A percentile compares a stretch with the other conserved stretches of the same genome.
phyloP scores from a whole-genome alignment of 257 asterid species.

The Plantago elongata region DNA sequence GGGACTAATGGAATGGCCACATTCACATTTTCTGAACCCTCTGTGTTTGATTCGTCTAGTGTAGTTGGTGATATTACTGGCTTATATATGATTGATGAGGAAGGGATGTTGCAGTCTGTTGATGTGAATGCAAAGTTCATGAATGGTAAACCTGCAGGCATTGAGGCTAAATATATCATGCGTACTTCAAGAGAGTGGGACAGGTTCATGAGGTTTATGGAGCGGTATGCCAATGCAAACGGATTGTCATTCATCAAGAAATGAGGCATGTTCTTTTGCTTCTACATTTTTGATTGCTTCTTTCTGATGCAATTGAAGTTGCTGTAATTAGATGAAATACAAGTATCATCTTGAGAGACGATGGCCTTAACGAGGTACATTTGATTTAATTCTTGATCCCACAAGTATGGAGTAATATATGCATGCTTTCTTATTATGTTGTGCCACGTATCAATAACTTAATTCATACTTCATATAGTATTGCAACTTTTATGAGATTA shows the following conservation, averaged over 20 bases:
- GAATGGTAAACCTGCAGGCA: slow-evolving; percentile 91
- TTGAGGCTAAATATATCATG: slow-evolving; percentile 87
- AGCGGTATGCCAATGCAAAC: slow-evolving; percentile 70
- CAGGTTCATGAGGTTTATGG: slow-evolving; percentile 97
- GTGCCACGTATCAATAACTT: too few relatives aligned
- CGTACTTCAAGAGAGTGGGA: slow-evolving; percentile 85
- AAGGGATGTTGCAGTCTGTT: slow-evolving; percentile 79
- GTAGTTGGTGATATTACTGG: slow-evolving; percentile 93
- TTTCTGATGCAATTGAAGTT: slow-evolving; percentile 22
- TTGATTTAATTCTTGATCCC: slow-evolving; percentile 2
- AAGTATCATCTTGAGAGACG: slow-evolving; percentile 11
- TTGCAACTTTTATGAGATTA: slow-evolving; percentile 1
- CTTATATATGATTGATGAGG: slow-evolving; percentile 92
- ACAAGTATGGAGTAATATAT: slow-evolving; percentile 6
- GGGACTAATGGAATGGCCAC: slow-evolving; percentile 91
- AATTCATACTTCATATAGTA: not conserved
- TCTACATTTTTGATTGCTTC: not conserved
- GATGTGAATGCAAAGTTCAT: slow-evolving; percentile 84
- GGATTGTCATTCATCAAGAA: slow-evolving; percentile 71
- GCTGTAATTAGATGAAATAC: slow-evolving; percentile 24
- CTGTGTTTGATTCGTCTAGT: slow-evolving; percentile 84
- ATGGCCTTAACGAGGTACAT: not conserved
- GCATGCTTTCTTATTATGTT: slow-evolving; percentile 1
- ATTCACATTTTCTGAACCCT: slow-evolving; percentile 72
- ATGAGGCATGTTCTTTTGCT: slow-evolving; percentile 24